Conservation (phyloP, 1,284 basidiomycete species). For the Rhodotorula sp. region DNA sequence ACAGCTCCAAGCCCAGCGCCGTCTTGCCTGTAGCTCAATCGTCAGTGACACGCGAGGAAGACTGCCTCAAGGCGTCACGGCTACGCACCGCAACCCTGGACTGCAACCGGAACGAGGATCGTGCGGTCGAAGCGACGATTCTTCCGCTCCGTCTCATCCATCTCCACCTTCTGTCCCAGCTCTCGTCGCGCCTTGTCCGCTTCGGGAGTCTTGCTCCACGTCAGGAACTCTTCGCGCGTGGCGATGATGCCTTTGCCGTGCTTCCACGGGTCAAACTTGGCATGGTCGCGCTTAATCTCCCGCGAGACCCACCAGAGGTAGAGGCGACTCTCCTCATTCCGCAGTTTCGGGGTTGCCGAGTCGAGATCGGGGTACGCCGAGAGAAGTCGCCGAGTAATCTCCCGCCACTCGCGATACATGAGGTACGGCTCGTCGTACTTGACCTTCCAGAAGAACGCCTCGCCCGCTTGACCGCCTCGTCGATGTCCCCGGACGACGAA, state of each 20-base stretch:
- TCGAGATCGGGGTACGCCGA: constrained; percentile 28
- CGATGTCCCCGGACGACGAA: constrained; percentile 75
- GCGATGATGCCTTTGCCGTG: constrained; percentile 80
- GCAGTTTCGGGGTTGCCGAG: constrained; percentile 40
- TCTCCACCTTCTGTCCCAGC: constrained; percentile 38
- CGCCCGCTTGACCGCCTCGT: constrained; percentile 52
- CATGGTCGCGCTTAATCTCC: constrained; percentile 64
- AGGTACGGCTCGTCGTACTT: constrained; percentile 99
- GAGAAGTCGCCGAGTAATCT: constrained; percentile 79
- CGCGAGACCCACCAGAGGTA: constrained; percentile 60
- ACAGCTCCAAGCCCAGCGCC: constrained; percentile 72
- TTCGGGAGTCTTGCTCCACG: constrained; percentile 58
- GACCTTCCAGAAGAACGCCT: constrained; percentile 97
- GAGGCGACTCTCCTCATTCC: constrained; percentile 50
- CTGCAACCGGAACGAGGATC: constrained; percentile 80
- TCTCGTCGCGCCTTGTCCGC: constrained; percentile 45
- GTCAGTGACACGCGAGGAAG: not conserved
- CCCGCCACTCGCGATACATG: constrained; percentile 97
- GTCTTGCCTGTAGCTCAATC: constrained; percentile 72
- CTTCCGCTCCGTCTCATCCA: constrained; percentile 35
- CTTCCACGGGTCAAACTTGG: constrained; percentile 64
- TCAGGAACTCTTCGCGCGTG: constrained; percentile 74
- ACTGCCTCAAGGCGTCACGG: too few species aligned
- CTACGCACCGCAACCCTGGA: constrained; percentile 83
- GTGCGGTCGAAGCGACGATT: constrained; percentile 36